phyloP scores from a whole-genome alignment of 108 stramenopile species.

The Nitzschia sp. region DNA sequence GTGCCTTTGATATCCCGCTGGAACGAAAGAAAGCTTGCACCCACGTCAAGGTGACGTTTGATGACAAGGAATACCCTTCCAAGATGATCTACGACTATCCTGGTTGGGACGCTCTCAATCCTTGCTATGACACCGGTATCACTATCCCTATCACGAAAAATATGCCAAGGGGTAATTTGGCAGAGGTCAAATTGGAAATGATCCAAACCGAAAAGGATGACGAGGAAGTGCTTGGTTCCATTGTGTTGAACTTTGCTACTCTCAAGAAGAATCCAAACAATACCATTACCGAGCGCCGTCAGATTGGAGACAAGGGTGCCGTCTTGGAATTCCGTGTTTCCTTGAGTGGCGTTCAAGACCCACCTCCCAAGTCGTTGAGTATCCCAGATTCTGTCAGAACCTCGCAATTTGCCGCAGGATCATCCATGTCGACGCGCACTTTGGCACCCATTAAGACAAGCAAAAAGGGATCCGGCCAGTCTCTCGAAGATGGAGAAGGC shows the following conservation, averaged over 20 bases:
- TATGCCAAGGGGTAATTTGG: constrained; percentile 7
- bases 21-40: constrained; percentile 43
- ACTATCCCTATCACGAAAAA: constrained; percentile 20
- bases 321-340: constrained; percentile 44
- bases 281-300: constrained; percentile 46
- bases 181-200: constrained; percentile 41
- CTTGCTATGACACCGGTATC: constrained; percentile 28
- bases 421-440: constrained; percentile 21
- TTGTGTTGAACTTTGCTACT: constrained; percentile 21
- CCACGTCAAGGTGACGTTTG: constrained; percentile 56
- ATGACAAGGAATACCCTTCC: constrained; percentile 30
- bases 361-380: neutral
- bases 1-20: constrained; percentile 51
- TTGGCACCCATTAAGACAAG: neutral
- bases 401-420: constrained; percentile 9
- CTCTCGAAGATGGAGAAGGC: neutral
- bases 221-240: constrained; percentile 34
- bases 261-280: constrained; percentile 31
- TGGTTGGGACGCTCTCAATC: constrained; percentile 55
- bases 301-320: constrained; percentile 38
- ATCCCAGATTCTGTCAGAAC: neutral
- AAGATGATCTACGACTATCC: constrained; percentile 49
- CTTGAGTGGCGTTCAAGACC: constrained; percentile 23
- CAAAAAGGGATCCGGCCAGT: constrained; percentile 2
- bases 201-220: constrained; percentile 31